Evolutionary conservation across 1,284 basidiomycete species (phyloP), one percentile per base, ranked within the genome.

Genomic region (Tetrapyrgos nigripes): DNA sequence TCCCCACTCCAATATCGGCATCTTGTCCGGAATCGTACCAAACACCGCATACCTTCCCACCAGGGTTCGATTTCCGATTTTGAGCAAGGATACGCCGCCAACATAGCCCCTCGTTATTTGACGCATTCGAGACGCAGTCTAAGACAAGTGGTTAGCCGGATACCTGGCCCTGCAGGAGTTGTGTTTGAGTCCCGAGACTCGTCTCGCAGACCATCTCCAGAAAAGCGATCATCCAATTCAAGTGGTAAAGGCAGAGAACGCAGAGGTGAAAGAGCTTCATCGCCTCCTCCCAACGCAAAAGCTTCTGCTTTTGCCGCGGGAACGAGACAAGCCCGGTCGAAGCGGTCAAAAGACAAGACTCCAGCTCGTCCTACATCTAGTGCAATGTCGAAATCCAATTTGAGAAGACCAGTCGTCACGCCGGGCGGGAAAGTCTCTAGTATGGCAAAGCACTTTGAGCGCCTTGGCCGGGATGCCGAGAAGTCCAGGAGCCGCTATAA

Each of bases 31-130:
- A 81, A 72, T 60, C 85, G 82, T 66, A 79, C 75, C 44, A 79
- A 80, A 60, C 79, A 81, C 62, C 78, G 78, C 35, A 43, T 79
- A 51, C 71, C 82, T 35, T 66, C 74, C 17, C 82, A 79, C 67
- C 89, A 85, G 61, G 74, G 82, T 11, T 92, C 91, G 0, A 79
- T 84, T 0, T 95, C 94, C 2, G 94, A 96, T 70, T 93, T 93
- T 48, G 94, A 96, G 72, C 85, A 91, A 58, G 87, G 94, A 55
- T 96, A 96, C 72, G 93, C 94, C 3, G 90, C 88, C n/a, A 94
- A 94, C 66, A 87, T 94, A 59, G 91, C 89, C 3, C 89, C 91
- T 1, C 81, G 83, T 61, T 86, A 90, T 65, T 75, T 88, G 13
- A 83, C 84, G 3, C 80, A 82, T 64, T 73, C 77, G 24, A 79